Base-by-base conservation (phyloP, 805 yeast genomes). In the Cyberlindnera sargentensis region DNA sequence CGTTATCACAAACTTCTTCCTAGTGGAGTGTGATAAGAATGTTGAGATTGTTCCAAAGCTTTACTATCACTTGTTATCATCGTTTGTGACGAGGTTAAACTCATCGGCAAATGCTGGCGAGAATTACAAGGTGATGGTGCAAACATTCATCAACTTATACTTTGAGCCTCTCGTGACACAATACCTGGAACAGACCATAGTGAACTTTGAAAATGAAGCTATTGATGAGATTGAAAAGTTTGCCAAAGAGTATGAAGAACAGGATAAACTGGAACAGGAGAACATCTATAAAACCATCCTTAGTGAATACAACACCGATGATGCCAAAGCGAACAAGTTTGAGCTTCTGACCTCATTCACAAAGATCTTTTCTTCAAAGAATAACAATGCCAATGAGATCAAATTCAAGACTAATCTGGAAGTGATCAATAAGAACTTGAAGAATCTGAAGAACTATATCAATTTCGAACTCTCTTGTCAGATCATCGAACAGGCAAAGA, bases 351-450 rank as follows among this genome's bases (percentile, higher is more conserved):
- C 80, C 20, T 78, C 80, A 49, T 83, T 83, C 60, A 73, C 78
- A 9, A 82, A 78, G 52, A 80, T 82, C 3, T 80, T 83, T 57
- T 71, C 55, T 25, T 56, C 59, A 63, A 48, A 62, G 56, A 57
- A 60, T 46, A 57, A 55, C 37, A 57, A 48, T 33, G 55, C 55
- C 9, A 66, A 70, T 43, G 60, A 62, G 47, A 42, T 64, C 2
- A 89, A 84, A 52, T 71, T 86, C 48, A 90, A 88, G 40, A 95
- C 95, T 1, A 81, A 82, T 51, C 75, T 89, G 27, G 87, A 85
- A 48, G 79, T 90, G 29, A 70, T 91, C 55, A 78, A 80, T 27
- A 81, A 78, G 33, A 86, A 86, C 49, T 73, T 93, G 47, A 82
- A 80, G 50, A 81, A 84, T 15, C 76, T 93, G 54, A 84, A 83